Percentiles rank a stretch among this genome's conserved stretches.
phyloP scores from a whole-genome alignment of 2,329 filamentous ascomycete species.

The Cercospora sp. region DNA sequence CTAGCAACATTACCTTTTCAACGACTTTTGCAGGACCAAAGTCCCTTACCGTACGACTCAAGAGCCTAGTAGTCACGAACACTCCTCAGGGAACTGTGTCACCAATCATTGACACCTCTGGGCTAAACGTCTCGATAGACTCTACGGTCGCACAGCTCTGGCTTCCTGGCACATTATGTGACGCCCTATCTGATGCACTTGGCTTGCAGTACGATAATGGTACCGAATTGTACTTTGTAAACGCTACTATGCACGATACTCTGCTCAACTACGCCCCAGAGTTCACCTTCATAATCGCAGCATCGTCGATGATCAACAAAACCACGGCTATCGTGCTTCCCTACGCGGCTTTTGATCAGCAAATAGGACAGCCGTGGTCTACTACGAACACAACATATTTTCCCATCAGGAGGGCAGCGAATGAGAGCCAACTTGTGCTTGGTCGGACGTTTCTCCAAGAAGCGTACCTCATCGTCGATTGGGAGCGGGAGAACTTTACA shows the following conservation, averaged over 20 bases:
- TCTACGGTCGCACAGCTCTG: constrained; percentile 45
- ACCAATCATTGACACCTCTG: background rate
- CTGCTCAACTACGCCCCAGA: constrained; percentile 38
- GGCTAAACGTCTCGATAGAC: constrained; percentile 34
- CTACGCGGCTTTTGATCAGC: constrained; percentile 37
- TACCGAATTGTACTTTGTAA: constrained; percentile 43
- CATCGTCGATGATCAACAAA: constrained; percentile 4
- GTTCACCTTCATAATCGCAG: constrained; percentile 39
- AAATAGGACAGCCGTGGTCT: constrained; percentile 23
- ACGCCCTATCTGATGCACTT: constrained; percentile 43
- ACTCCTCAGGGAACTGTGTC: constrained; percentile 5
- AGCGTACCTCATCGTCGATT: constrained; percentile 30
- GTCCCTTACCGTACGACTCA: constrained; percentile 3
- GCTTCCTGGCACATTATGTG: constrained; percentile 42
- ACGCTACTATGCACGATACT: constrained; percentile 40
- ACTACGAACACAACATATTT: constrained; percentile 26
- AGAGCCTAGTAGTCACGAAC: constrained; percentile 1
- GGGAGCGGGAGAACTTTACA: constrained; percentile 21
- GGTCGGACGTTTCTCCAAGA: constrained; percentile 37
- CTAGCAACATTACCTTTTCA: constrained; percentile 28
- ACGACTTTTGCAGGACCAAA: constrained; percentile 27
- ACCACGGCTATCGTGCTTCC: constrained; percentile 32
- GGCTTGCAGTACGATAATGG: constrained; percentile 42
- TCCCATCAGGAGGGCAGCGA: constrained; percentile 31
- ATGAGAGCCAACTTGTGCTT: constrained; percentile 31